Conservation (phyloP, 2,329 filamentous ascomycete species). For the Trichoderma endophyticum region DNA sequence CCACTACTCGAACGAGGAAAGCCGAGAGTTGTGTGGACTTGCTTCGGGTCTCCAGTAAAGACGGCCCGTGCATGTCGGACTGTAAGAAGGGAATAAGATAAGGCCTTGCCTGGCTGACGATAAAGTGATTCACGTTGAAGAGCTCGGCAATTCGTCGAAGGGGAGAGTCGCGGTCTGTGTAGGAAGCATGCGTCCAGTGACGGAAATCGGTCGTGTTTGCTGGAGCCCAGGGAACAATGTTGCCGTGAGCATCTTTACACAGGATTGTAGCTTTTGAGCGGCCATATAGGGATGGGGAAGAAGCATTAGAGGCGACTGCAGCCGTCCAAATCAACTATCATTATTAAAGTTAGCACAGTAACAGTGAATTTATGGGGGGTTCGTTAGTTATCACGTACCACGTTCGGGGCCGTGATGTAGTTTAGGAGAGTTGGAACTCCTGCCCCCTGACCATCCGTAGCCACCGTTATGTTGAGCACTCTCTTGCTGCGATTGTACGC, state of each 20-base stretch:
- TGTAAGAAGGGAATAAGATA: slow-evolving; percentile 84
- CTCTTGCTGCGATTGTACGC: slow-evolving; percentile 82
- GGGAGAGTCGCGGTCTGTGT: slow-evolving; percentile 62
- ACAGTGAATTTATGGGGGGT: not conserved
- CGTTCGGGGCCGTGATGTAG: slow-evolving; percentile 88
- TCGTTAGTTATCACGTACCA: slow-evolving; percentile 56
- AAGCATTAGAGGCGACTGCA: slow-evolving; percentile 71
- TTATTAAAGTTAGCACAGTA: slow-evolving; percentile 16
- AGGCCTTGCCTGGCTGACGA: slow-evolving; percentile 86
- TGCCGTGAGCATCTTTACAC: slow-evolving; percentile 72
- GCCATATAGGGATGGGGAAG: slow-evolving; percentile 62
- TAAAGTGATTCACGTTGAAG: slow-evolving; percentile 94
- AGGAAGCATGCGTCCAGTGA: slow-evolving; percentile 64
- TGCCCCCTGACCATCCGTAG: slow-evolving; percentile 66
- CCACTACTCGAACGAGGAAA: slow-evolving; percentile 64
- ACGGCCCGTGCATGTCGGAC: slow-evolving; percentile 74
- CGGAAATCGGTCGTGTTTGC: slow-evolving; percentile 59
- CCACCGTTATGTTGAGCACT: slow-evolving; percentile 88
- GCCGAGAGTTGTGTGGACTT: slow-evolving; percentile 56
- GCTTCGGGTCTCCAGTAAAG: slow-evolving; percentile 56
- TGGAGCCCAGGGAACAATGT: slow-evolving; percentile 71
- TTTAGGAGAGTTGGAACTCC: slow-evolving; percentile 84
- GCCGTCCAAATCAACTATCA: slow-evolving; percentile 73
- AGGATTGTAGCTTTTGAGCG: slow-evolving; percentile 63
- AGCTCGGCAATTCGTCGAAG: slow-evolving; percentile 73